phyloP scores from a whole-genome alignment of 2,329 filamentous ascomycete species.

The Chaetomiaceae sp. region DNA sequence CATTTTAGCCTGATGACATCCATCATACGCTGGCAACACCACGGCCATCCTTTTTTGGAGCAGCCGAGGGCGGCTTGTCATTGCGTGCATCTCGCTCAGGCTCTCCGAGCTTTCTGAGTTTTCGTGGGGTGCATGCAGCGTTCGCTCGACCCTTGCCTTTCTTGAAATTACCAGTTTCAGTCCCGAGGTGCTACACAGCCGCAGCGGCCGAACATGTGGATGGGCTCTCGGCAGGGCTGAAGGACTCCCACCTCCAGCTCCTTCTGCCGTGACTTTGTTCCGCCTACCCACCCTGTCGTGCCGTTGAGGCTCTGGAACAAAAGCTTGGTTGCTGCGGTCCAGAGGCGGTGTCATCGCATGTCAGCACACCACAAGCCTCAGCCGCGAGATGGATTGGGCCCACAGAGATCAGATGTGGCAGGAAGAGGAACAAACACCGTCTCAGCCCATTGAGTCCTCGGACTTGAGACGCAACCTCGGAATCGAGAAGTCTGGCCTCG shows the following conservation, averaged over 20 bases:
- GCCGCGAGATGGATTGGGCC: background rate
- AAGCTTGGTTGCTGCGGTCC: background rate
- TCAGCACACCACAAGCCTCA: background rate
- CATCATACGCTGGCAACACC: background rate
- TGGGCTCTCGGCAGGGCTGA: too few species aligned
- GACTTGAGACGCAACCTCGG: too few species aligned
- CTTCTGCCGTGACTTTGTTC: too few species aligned
- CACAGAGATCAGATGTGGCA: background rate
- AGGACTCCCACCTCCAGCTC: too few species aligned
- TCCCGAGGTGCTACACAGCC: background rate
- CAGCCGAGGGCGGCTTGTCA: background rate
- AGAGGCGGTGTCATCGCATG: background rate
- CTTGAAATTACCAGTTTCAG: background rate
- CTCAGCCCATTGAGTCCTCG: too few species aligned
- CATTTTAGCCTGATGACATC: background rate
- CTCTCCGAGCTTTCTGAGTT: background rate
- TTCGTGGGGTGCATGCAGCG: conserved; percentile 1
- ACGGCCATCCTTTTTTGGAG: background rate
- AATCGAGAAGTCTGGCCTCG: too few species aligned
- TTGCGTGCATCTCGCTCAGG: background rate
- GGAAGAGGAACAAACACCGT: background rate
- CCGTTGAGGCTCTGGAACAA: background rate
- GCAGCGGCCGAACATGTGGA: background rate
- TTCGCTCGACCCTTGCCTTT: background rate
- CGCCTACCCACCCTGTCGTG: background rate